A percentile compares a stretch with the other conserved stretches of the same genome.
phyloP scores from a whole-genome alignment of 768 basidiomycete genomes.

The Suillus occidentalis region DNA sequence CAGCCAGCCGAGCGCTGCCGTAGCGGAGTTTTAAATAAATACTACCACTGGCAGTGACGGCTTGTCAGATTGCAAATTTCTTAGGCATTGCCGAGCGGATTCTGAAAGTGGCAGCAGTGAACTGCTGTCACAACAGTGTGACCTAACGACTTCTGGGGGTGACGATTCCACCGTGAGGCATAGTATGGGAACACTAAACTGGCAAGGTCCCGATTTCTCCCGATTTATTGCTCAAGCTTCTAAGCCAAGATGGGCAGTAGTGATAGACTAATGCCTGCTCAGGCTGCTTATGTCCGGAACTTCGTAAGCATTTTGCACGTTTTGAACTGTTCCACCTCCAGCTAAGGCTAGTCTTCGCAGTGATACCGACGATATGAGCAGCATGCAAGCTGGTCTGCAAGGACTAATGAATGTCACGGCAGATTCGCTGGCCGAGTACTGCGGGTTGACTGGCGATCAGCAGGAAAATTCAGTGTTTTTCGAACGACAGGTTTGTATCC shows the following conservation, averaged over 20 bases:
- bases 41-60: too few relatives aligned
- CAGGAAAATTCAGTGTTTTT: constrained; percentile 11
- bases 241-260: not conserved
- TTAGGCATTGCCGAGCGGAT: too few relatives aligned
- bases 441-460: constrained; percentile 15
- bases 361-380: not conserved
- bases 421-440: constrained; percentile 15
- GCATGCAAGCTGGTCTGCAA: constrained; percentile 3
- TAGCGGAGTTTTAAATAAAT: too few relatives aligned
- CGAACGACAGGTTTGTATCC: constrained; percentile 13
- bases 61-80: too few relatives aligned
- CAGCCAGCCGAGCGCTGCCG: too few relatives aligned
- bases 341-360: not conserved
- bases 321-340: not conserved
- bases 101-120: too few relatives aligned
- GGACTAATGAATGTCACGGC: constrained; percentile 13
- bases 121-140: too few relatives aligned
- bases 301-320: not conserved
- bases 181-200: not conserved
- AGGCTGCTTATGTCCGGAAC: not conserved
- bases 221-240: not conserved
- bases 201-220: not conserved
- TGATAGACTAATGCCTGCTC: too few relatives aligned
- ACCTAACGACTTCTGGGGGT: too few relatives aligned
- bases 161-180: too few relatives aligned